Evolutionary conservation across 2,329 filamentous ascomycete genomes (phyloP).

Genomic region (Epichloe gansuensis): DNA sequence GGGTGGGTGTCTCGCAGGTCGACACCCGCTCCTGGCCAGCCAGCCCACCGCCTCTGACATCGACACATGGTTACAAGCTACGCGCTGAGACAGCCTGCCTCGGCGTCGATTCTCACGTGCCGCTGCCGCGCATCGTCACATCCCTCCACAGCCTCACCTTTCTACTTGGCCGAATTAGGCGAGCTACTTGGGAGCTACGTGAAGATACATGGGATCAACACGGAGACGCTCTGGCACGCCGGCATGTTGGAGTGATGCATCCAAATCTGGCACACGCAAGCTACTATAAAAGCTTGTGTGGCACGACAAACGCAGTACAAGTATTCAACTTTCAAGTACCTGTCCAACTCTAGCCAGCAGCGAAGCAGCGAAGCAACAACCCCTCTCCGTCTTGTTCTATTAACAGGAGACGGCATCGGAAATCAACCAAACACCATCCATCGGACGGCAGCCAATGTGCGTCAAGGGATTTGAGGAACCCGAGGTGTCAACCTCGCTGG

Average conservation of each 20-base stretch:
- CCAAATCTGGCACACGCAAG: not conserved
- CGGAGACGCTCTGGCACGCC: not conserved
- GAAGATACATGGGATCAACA: not conserved
- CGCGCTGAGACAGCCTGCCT: not conserved
- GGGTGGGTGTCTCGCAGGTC: not conserved
- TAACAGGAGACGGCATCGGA: not conserved
- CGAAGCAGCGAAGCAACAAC: not conserved
- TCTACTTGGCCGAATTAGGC: not conserved
- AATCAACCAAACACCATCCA: not conserved
- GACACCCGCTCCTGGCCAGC: not conserved
- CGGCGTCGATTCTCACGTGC: constrained; percentile 6
- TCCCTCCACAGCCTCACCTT: not conserved
- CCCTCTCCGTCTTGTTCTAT: not conserved
- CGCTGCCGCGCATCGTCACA: constrained; percentile 2
- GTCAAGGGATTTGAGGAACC: not conserved
- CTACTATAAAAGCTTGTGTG: not conserved
- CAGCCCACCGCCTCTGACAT: not conserved
- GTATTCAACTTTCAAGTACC: not conserved
- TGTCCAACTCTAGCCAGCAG: not conserved
- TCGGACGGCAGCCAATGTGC: not conserved
- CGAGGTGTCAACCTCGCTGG: not conserved
- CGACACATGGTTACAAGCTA: not conserved
- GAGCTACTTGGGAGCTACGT: not conserved
- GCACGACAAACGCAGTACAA: not conserved
- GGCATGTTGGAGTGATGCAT: not conserved